Conservation (phyloP, 164 flowering plant genomes). For the Nelumbo lutea region DNA sequence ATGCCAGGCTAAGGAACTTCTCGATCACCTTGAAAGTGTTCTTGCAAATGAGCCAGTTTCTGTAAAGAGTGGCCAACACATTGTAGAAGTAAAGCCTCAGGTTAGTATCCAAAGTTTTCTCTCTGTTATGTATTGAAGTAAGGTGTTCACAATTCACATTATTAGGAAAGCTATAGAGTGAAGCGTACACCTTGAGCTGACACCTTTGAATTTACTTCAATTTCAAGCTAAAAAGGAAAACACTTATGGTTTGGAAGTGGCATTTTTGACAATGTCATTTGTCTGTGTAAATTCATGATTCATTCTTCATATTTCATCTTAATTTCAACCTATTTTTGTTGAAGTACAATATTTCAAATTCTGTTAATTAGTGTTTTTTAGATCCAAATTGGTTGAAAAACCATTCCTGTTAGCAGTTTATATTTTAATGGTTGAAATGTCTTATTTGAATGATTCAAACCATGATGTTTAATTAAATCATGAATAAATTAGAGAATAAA, state of each 20-base stretch:
- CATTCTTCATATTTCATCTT: background rate
- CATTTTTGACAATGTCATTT: background rate
- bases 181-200: background rate
- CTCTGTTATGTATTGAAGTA: background rate
- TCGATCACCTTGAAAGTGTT: conserved; percentile 48
- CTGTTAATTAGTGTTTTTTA: too few relatives aligned
- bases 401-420: too few relatives aligned
- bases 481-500: too few relatives aligned
- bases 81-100: conserved; percentile 51
- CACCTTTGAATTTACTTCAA: background rate
- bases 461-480: too few relatives aligned
- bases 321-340: background rate
- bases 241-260: background rate
- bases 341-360: background rate
- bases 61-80: conserved; percentile 44
- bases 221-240: background rate
- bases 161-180: background rate
- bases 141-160: background rate
- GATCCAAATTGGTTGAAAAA: too few relatives aligned
- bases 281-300: background rate
- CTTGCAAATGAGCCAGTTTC: conserved; percentile 46
- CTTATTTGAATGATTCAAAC: too few relatives aligned
- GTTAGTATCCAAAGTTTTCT: conserved; percentile 21
- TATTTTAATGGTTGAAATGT: too few relatives aligned
- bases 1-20: conserved; percentile 51